Conservation (phyloP, 2,329 filamentous ascomycete species). For the Calonectria multiphialidica region DNA sequence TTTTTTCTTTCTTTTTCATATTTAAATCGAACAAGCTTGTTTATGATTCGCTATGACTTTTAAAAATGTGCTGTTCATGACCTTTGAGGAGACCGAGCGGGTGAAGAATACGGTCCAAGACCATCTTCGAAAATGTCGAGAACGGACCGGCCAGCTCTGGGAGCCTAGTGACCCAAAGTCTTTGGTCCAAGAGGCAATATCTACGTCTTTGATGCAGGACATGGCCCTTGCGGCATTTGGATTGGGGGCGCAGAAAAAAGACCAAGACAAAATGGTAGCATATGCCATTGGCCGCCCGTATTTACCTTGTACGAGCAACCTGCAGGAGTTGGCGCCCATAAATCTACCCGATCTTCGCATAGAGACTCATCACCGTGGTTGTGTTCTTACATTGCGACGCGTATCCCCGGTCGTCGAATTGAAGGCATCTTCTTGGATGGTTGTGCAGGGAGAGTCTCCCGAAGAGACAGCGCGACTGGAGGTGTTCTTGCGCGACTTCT, state of each 20-base stretch:
- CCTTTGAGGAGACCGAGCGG: slow-evolving; percentile 45
- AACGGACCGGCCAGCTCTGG: slow-evolving; percentile 34
- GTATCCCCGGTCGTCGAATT: slow-evolving; percentile 41
- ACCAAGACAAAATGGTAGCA: slow-evolving; percentile 41
- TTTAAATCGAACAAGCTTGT: neutral
- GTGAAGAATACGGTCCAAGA: slow-evolving; percentile 41
- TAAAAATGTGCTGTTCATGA: slow-evolving; percentile 48
- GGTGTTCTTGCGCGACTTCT: slow-evolving; percentile 50
- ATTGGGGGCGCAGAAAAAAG: slow-evolving; percentile 20
- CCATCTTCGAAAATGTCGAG: slow-evolving; percentile 35
- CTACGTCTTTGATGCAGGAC: slow-evolving; percentile 48
- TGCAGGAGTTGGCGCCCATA: slow-evolving; percentile 41
- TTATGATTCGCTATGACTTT: slow-evolving; percentile 29
- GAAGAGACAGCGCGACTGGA: slow-evolving; percentile 46
- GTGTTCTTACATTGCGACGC: slow-evolving; percentile 41
- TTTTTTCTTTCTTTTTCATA: too few relatives aligned
- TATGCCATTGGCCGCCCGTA: slow-evolving; percentile 45
- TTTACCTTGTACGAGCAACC: slow-evolving; percentile 34
- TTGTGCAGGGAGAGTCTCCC: slow-evolving; percentile 43
- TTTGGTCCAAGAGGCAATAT: slow-evolving; percentile 42
- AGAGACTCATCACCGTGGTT: slow-evolving; percentile 47
- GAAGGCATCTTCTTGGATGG: slow-evolving; percentile 44
- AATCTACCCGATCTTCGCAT: slow-evolving; percentile 39
- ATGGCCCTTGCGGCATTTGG: slow-evolving; percentile 40
- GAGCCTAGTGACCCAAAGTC: slow-evolving; percentile 31